Evolutionary conservation across 768 basidiomycete species (phyloP).

Genomic region (Porphyrellus cyaneotinctus): DNA sequence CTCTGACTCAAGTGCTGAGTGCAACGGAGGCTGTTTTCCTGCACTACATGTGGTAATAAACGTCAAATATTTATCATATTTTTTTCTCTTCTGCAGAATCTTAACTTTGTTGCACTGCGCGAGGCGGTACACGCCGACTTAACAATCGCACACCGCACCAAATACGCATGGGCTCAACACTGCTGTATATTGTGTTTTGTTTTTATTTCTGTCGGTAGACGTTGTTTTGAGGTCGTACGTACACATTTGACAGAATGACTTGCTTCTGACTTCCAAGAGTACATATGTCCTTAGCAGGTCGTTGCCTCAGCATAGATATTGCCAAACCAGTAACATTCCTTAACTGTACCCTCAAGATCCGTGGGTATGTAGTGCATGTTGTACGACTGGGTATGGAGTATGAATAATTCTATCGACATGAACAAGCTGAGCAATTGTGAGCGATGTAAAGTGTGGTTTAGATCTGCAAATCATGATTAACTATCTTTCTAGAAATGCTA

Average conservation of each 20-base stretch:
- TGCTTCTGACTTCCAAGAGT: slow-evolving; percentile 4
- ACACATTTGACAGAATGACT: slow-evolving; percentile 3
- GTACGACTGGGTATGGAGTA: background rate
- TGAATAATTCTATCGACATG: slow-evolving; percentile 3
- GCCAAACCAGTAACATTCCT: slow-evolving; percentile 1
- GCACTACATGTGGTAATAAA: background rate
- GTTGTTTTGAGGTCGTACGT: slow-evolving; percentile 8
- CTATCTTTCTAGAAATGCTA: slow-evolving; percentile 3
- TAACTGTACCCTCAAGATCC: background rate
- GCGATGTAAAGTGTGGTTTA: slow-evolving; percentile 5
- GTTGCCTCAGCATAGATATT: background rate
- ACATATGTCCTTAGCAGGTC: background rate
- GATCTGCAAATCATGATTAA: slow-evolving; percentile 7
- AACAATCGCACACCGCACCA: slow-evolving; percentile 1
- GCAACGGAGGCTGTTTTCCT: background rate
- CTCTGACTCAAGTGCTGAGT: no score
- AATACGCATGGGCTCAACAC: background rate
- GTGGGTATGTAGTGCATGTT: background rate
- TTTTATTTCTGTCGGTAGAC: background rate
- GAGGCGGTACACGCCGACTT: background rate
- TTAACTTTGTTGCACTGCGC: background rate
- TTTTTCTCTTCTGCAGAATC: background rate
- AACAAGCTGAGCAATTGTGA: slow-evolving; percentile 3
- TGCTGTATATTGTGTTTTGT: background rate
- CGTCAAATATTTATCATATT: background rate